Base-by-base conservation (phyloP, 768 basidiomycete genomes). In the Lactarius sanguifluus region DNA sequence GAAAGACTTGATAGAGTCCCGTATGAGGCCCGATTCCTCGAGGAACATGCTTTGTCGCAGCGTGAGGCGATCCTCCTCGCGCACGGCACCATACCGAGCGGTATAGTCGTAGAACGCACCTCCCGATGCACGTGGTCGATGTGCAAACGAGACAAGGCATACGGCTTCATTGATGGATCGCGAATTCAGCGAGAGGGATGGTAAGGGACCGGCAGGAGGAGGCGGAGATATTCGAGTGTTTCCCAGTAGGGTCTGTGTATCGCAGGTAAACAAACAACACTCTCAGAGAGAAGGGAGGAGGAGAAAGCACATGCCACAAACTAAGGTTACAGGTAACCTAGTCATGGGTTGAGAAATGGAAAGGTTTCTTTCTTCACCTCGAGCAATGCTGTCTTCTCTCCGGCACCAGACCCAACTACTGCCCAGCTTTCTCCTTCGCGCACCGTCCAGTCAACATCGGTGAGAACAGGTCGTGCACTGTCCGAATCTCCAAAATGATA, bases 71-170 rank as follows among this genome's bases (percentile, higher is more conserved):
- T 96, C 96, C 72, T 90, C 92, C 20, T 96, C 95, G 20, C 90
- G 81, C 45, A 94, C 84, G 0, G 92, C 90, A 25, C 92, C 94
- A 74, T 98, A 98, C 3, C 95, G 86, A 3, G 95, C 94, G 0
- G 94, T 91, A 73, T 90, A 97, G 77, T 98, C 96, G 67, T 91
- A 90, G 78, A 98, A 98, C 13, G 84, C 91, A 9, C 89, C 87
- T 0, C 85, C 85, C 0, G 81, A 77, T 1, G 79, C 79, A 23
- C 82, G 79, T 1, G 82, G 79, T 20, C 86, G 82, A 67, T 90
- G 86, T 0, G 86, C 82, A 68, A 91, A 92, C 1, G 88, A 86
- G 10, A 92, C 89, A 40, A 86, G 74, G 18, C 81, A 78, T 40
- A 91, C 73, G 38, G 76, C 76, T 9, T 80, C 72, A 67, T 82